phyloP scores from a whole-genome alignment of 2,329 filamentous ascomycete genomes.

The Colletotrichum godetiae region DNA sequence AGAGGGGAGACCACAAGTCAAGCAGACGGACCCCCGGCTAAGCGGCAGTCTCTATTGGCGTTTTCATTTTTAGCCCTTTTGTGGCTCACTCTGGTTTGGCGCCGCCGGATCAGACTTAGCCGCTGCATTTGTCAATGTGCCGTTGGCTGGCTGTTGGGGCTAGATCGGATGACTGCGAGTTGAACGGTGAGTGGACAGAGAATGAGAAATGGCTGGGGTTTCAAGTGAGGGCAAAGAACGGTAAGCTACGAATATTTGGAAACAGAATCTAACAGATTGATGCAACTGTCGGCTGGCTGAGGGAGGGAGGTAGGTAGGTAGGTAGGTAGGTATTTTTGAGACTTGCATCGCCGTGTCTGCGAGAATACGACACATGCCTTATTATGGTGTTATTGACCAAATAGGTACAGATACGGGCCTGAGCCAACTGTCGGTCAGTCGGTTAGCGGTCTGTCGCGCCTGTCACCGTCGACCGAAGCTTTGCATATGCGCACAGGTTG shows the following conservation, averaged over 20 bases:
- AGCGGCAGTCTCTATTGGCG: conserved; percentile 14
- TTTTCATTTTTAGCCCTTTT: conserved; percentile 1
- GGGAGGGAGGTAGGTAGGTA: no score
- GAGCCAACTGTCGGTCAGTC: background rate
- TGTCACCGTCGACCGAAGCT: background rate
- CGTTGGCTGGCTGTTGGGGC: background rate
- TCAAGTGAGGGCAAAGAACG: background rate
- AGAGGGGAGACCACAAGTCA: conserved; percentile 25
- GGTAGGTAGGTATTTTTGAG: background rate
- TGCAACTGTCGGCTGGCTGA: background rate
- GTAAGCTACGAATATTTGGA: background rate
- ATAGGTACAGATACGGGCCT: background rate
- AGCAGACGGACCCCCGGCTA: conserved; percentile 17
- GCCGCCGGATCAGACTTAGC: conserved; percentile 4
- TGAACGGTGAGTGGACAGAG: background rate
- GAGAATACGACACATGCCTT: background rate
- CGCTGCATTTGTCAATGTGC: background rate
- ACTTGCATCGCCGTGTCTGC: background rate
- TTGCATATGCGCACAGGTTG: background rate
- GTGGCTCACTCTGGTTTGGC: conserved; percentile 3
- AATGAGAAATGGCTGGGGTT: background rate
- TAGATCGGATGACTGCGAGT: background rate
- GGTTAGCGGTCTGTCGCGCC: background rate
- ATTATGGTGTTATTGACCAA: background rate
- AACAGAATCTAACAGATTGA: background rate